Evolutionary conservation across 257 asterid genomes (phyloP).

Genomic region (Plantago elongata): DNA sequence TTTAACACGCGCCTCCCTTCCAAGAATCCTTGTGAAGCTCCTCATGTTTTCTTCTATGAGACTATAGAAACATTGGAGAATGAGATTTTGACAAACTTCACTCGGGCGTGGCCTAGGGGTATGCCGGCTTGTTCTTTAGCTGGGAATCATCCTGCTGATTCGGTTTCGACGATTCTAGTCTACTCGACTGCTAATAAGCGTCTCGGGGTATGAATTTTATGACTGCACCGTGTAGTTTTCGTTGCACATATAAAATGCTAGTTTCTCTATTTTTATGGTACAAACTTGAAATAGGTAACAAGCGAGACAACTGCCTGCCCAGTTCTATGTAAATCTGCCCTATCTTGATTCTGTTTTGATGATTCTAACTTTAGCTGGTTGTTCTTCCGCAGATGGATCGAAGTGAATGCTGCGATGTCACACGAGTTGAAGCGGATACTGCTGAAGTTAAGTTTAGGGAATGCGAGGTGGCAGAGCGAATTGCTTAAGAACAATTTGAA

Average conservation of each 20-base stretch:
- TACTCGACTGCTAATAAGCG: too few relatives aligned
- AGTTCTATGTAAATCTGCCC: neutral
- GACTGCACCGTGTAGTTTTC: too few relatives aligned
- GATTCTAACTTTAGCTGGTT: neutral
- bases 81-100: constrained; percentile 20
- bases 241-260: too few relatives aligned
- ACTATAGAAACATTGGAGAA: constrained; percentile 3
- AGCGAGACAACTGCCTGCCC: too few relatives aligned
- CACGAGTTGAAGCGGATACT: constrained; percentile 18
- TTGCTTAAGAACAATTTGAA: constrained; percentile 24
- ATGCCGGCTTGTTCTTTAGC: constrained; percentile 23
- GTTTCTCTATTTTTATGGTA: neutral
- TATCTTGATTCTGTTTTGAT: too few relatives aligned
- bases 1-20: constrained; percentile 44
- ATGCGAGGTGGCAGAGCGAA: constrained; percentile 38
- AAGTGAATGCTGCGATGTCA: constrained; percentile 56
- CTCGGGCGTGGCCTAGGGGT: constrained; percentile 30
- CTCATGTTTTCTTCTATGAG: constrained; percentile 45
- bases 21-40: constrained; percentile 44
- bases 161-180: too few relatives aligned
- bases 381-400: constrained; percentile 30
- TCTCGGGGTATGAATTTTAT: neutral
- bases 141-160: neutral
- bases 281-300: neutral
- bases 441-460: constrained; percentile 38